phyloP scores from a whole-genome alignment of 2,329 filamentous ascomycete genomes.

The Truncatella angustata region DNA sequence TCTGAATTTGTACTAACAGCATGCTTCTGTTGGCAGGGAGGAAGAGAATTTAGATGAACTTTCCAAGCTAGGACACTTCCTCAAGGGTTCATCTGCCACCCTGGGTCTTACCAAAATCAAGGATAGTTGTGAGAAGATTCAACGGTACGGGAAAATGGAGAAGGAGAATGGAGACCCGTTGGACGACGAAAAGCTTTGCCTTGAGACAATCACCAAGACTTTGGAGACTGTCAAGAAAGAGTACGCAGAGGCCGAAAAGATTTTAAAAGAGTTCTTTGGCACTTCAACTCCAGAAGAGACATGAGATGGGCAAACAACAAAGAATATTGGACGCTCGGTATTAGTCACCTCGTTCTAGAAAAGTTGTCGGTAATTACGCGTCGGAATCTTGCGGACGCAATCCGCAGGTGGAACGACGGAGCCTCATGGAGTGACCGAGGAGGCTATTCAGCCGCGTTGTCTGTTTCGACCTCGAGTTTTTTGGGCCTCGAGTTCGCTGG shows the following conservation, averaged over 20 bases:
- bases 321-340: neutral
- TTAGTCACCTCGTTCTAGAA: neutral
- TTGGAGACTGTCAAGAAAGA: slow-evolving; percentile 72
- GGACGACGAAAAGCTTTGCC: slow-evolving; percentile 63
- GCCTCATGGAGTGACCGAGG: too few species aligned
- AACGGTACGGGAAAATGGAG: slow-evolving; percentile 82
- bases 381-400: too few species aligned
- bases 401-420: too few species aligned
- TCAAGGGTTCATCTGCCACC: slow-evolving; percentile 96
- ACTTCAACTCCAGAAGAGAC: slow-evolving; percentile 16
- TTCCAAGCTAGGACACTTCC: slow-evolving; percentile 85
- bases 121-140: slow-evolving; percentile 94
- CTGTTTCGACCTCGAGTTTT: too few species aligned
- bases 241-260: slow-evolving; percentile 69
- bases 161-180: slow-evolving; percentile 72
- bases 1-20: too few species aligned
- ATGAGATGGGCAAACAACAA: neutral
- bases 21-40: slow-evolving; percentile 48
- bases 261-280: slow-evolving; percentile 68
- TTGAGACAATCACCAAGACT: slow-evolving; percentile 68
- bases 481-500: too few species aligned
- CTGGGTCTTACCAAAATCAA: slow-evolving; percentile 87
- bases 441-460: too few species aligned
- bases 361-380: neutral
- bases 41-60: slow-evolving; percentile 69